These are phyloP conservation scores for Candida silvicultrix DNA, from an alignment of 805 yeast genomes.

Conservation along the genomic window DNA sequence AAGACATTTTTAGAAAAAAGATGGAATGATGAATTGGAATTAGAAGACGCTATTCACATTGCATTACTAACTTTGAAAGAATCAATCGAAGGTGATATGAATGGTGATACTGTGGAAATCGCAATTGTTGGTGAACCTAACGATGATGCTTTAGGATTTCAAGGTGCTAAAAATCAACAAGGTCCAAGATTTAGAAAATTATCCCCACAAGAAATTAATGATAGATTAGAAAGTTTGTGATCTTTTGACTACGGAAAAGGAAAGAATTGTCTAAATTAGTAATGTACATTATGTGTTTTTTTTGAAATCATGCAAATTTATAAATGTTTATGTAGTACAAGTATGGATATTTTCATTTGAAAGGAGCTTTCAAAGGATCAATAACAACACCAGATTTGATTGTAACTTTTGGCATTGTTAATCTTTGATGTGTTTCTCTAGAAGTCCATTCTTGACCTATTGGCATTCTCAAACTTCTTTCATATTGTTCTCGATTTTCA, in stretches of 20 bases:
- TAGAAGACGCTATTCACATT: constrained; percentile 97
- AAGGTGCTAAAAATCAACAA: constrained; percentile 65
- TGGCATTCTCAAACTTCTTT: constrained; percentile 91
- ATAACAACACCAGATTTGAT: constrained; percentile 85
- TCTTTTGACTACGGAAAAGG: background rate
- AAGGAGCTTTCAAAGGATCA: constrained; percentile 88
- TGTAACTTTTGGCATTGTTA: constrained; percentile 83
- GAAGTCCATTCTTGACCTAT: constrained; percentile 96
- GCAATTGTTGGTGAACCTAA: constrained; percentile 81
- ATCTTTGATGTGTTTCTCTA: constrained; percentile 75
- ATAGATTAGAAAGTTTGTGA: constrained; percentile 86
- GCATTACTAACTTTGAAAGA: constrained; percentile 92
- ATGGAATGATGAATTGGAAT: constrained; percentile 95
- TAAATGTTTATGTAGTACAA: no score
- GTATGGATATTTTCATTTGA: no score
- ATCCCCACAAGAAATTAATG: constrained; percentile 88
- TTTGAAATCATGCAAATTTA: no score
- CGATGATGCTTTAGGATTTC: constrained; percentile 74
- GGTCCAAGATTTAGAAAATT: constrained; percentile 91
- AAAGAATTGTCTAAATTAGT: background rate
- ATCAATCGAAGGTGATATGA: constrained; percentile 96
- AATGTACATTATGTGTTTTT: background rate
- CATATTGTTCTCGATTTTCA: constrained; percentile 91
- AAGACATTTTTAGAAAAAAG: constrained; percentile 96
- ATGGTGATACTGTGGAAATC: constrained; percentile 92